These are phyloP conservation scores for Aegilops bicornis DNA, from an alignment of 176 grass and related monocot genomes.

Conservation along the genomic window DNA sequence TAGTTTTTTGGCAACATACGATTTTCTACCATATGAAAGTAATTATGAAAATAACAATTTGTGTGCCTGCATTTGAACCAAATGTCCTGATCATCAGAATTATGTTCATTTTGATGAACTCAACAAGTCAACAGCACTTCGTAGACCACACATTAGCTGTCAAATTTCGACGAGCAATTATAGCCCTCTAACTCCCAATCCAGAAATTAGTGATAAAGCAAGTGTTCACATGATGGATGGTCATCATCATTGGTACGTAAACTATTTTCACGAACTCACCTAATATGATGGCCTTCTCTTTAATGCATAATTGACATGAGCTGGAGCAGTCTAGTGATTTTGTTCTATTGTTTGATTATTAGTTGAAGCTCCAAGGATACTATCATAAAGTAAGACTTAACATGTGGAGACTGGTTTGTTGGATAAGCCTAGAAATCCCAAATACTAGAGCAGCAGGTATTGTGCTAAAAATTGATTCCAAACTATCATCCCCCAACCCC, in stretches of 20 bases:
- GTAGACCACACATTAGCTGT: background rate
- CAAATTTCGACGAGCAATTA: background rate
- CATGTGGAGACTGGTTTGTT: background rate
- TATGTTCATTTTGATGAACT: background rate
- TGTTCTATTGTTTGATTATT: conserved; percentile 29
- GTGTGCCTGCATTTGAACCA: too few species aligned
- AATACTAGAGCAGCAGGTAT: too few species aligned
- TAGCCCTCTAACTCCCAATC: background rate
- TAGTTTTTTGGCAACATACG: background rate
- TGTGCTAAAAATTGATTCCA: too few species aligned
- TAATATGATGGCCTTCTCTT: conserved; percentile 1
- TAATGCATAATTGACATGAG: conserved; percentile 17
- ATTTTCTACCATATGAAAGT: background rate
- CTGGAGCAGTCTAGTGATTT: conserved; percentile 20
- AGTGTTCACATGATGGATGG: background rate
- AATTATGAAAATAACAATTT: background rate
- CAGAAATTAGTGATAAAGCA: background rate
- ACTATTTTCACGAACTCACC: conserved; percentile 14
- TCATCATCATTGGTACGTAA: background rate
- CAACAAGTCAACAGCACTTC: background rate
- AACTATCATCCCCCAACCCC: background rate
- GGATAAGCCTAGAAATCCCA: background rate
- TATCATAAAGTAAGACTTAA: background rate
- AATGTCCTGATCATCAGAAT: too few species aligned
- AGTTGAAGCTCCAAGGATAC: conserved; percentile 28